Conservation (phyloP, 768 basidiomycete genomes). For the Psilocybe tampanensis region DNA sequence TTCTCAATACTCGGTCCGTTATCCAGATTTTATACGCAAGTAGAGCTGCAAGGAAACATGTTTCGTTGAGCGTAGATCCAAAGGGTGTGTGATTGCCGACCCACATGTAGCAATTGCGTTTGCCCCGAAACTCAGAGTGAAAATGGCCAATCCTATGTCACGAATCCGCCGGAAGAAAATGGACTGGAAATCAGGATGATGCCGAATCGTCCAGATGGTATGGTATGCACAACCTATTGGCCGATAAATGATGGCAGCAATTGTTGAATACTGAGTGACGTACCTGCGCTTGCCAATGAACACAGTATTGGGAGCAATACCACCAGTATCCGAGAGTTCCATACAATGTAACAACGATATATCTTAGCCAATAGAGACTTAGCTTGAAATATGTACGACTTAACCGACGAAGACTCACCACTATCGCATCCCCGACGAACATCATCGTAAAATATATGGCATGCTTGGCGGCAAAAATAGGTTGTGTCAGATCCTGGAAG, state of each 20-base stretch:
- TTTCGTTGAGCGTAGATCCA: not conserved
- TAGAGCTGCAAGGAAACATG: not conserved
- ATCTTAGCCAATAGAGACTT: not conserved
- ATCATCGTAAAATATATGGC: constrained; percentile 11
- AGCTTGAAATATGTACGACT: not conserved
- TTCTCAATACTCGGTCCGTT: constrained; percentile 1
- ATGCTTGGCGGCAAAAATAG: constrained; percentile 13
- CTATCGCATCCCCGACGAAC: constrained; percentile 12
- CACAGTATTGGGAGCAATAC: constrained; percentile 11
- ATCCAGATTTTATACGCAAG: constrained; percentile 14
- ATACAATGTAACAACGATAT: constrained; percentile 17
- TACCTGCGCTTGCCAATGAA: constrained; percentile 13
- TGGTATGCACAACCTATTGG: constrained; percentile 9
- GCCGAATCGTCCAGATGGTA: constrained; percentile 13
- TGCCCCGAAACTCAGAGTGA: constrained; percentile 13
- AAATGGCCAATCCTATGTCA: constrained; percentile 12
- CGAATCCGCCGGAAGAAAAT: constrained; percentile 8
- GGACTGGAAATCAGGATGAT: constrained; percentile 1
- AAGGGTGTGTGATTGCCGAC: not conserved
- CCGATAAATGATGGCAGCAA: not conserved
- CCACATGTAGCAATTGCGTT: constrained; percentile 15
- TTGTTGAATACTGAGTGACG: not conserved
- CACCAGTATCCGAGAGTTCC: constrained; percentile 9
- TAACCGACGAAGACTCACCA: constrained; percentile 1
- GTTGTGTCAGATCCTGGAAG: constrained; percentile 1